Evolutionary conservation across 2,329 filamentous ascomycete species (phyloP), one percentile per base, ranked within the genome.

Genomic region (Cryphonectria naterciae): DNA sequence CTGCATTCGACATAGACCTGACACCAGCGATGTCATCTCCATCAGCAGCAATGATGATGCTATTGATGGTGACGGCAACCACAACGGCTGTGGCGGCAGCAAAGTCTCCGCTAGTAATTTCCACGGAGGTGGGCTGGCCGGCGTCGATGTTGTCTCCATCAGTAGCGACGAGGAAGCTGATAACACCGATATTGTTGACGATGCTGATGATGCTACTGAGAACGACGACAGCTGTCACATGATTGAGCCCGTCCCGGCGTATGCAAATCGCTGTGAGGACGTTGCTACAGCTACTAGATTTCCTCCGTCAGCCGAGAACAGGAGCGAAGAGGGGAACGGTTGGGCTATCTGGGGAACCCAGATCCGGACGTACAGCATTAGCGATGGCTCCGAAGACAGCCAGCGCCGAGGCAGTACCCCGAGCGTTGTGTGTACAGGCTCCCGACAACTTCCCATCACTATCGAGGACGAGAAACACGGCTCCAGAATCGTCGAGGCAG

Each of bases 1-100:
- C 68, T 77, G 80, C 0, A 76, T 84, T 25, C 61, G 46, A 22
- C 73, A 54, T 13, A 22, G 28, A 13, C 72, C 70, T 19, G 49
- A 58, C 10, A 37, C 60, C 5, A 32, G 46, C 13, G 64, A 69
- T 19, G 8, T 68, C 54, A 37, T 72, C 39, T 22, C 32, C 56
- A 22, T 73, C 39, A 35, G n/a, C 37, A 67, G 61, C 35, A 67
- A 70, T 8, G 67, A 66, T 37, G 67, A 68, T 7, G n/a, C 1
- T 15, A 25, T 25, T 4, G 52, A 28, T n/a, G 19, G 28, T 5
- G 37, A 8, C 19, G 2, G 19, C 19, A 11, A 25, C 11, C 10
- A 54, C n/a, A 13, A 25, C 10, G n/a, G 10, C 13, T 10, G n/a
- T 2, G 49, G 3, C n/a, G n/a, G 49, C 22, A 4, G 49, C 22